A percentile compares a stretch with the other conserved stretches of the same genome.
Conservation (phyloP, 192 early-diverging fungal genomes). For the Diversispora eburnea region DNA sequence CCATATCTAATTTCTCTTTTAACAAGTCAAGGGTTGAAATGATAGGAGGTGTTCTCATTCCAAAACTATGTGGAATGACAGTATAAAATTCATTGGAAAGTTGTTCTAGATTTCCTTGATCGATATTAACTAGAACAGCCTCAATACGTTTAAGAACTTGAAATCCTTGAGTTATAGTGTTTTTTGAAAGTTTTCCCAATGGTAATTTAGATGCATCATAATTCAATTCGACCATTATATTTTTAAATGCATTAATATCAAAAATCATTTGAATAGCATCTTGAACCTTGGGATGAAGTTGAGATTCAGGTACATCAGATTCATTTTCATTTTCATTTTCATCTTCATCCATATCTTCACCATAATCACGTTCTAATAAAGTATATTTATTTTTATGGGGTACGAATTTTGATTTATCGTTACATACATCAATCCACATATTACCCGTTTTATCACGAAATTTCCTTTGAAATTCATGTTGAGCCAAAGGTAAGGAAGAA, state of each 20-base stretch:
- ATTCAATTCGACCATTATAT: constrained; percentile 61
- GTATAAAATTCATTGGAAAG: constrained; percentile 63
- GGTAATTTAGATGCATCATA: constrained; percentile 75
- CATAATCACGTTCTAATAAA: constrained; percentile 64
- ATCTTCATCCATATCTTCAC: constrained; percentile 45
- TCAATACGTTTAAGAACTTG: constrained; percentile 56
- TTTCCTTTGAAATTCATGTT: constrained; percentile 56
- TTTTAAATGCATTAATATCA: constrained; percentile 56
- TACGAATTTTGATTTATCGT: constrained; percentile 10
- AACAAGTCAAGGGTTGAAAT: constrained; percentile 47
- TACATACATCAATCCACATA: constrained; percentile 46
- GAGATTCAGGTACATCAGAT: constrained; percentile 35
- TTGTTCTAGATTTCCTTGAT: constrained; percentile 23
- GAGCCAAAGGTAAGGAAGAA: constrained; percentile 33
- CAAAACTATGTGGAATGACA: constrained; percentile 68
- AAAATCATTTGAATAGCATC: constrained; percentile 68
- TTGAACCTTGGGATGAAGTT: constrained; percentile 49
- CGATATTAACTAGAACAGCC: constrained; percentile 33
- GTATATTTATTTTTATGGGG: constrained; percentile 45
- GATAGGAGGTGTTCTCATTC: constrained; percentile 42
- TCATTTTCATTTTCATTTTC: constrained; percentile 30
- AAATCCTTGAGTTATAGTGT: constrained; percentile 56
- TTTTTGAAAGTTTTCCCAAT: constrained; percentile 68
- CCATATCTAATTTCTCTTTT: constrained; percentile 61
- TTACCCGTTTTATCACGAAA: constrained; percentile 70